Percentiles rank a stretch among this genome's conserved stretches.
phyloP scores from a whole-genome alignment of 306 rosid genomes.

The Begonia masoniana region DNA sequence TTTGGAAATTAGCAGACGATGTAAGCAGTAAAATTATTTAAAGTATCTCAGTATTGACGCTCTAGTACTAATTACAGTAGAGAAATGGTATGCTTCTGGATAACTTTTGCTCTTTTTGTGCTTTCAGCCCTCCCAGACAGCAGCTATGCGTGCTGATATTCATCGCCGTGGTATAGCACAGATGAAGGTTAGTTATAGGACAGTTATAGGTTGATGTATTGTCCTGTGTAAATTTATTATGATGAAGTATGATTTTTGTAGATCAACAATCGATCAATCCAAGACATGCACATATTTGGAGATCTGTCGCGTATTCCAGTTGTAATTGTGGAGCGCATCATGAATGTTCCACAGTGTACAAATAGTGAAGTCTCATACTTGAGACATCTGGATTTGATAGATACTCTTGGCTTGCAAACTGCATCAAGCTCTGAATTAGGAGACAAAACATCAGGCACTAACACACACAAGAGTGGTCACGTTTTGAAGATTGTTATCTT shows the following conservation, averaged over 20 bases:
- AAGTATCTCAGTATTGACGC: not conserved
- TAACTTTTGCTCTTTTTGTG: constrained; percentile 3
- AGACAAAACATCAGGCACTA: constrained; percentile 20
- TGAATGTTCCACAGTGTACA: constrained; percentile 64
- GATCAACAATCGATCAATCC: constrained; percentile 76
- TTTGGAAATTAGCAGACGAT: constrained; percentile 67
- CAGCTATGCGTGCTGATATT: constrained; percentile 70
- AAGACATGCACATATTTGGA: constrained; percentile 86
- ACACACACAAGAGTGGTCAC: constrained; percentile 29
- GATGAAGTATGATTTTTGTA: constrained; percentile 19
- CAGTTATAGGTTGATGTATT: constrained; percentile 6
- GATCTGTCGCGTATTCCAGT: constrained; percentile 66
- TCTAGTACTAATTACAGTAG: too few species aligned
- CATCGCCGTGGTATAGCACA: constrained; percentile 80
- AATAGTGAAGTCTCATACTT: constrained; percentile 51
- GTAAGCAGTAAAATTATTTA: constrained; percentile 32
- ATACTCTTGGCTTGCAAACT: constrained; percentile 20
- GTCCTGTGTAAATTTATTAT: constrained; percentile 3
- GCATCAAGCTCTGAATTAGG: constrained; percentile 19
- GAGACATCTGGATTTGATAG: constrained; percentile 31
- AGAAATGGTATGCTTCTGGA: not conserved
- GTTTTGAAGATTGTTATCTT: constrained; percentile 74
- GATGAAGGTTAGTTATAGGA: constrained; percentile 54
- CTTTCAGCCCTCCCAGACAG: constrained; percentile 63
- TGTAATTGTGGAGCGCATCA: constrained; percentile 73